Conservation (phyloP, 2,329 filamentous ascomycete genomes). For the Penicillium concentricum region DNA sequence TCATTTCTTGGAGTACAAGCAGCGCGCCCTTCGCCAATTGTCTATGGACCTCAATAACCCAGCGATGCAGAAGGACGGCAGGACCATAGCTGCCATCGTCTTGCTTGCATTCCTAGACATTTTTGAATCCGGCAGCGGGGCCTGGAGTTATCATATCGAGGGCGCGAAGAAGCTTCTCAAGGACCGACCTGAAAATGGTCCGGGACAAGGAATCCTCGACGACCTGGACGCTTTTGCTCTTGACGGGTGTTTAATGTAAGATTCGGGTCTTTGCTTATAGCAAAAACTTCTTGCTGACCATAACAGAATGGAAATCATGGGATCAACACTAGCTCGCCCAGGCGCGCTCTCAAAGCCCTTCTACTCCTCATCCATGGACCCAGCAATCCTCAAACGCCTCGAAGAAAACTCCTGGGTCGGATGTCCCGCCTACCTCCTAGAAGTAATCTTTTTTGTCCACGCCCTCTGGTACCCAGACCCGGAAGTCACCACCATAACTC, state of each 20-base stretch:
- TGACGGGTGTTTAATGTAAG: constrained; percentile 40
- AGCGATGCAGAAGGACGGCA: constrained; percentile 39
- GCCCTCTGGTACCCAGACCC: constrained; percentile 36
- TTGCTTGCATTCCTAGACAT: constrained; percentile 52
- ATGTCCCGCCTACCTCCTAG: constrained; percentile 42
- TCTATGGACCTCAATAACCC: constrained; percentile 33
- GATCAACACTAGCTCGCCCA: constrained; percentile 41
- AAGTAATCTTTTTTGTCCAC: constrained; percentile 43
- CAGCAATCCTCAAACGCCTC: constrained; percentile 38
- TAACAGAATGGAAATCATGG: constrained; percentile 42
- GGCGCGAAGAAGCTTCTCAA: constrained; percentile 51
- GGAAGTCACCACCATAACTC: constrained; percentile 20
- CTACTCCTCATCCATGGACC: constrained; percentile 37
- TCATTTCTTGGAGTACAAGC: constrained; percentile 49
- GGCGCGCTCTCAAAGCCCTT: constrained; percentile 41
- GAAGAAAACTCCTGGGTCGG: constrained; percentile 43
- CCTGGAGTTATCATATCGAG: constrained; percentile 54
- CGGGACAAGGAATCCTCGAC: constrained; percentile 28
- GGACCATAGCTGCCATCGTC: constrained; percentile 47
- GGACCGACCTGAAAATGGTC: constrained; percentile 27
- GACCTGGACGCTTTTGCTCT: constrained; percentile 39
- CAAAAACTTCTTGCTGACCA: not conserved
- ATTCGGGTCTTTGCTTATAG: not conserved
- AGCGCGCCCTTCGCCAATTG: constrained; percentile 47
- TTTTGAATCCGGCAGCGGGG: constrained; percentile 51